A percentile compares a stretch with the other conserved stretches of the same genome.
These are phyloP conservation scores for Diaporthe humulicola DNA, from an alignment of 2,329 filamentous ascomycete genomes.

Conservation along the genomic window DNA sequence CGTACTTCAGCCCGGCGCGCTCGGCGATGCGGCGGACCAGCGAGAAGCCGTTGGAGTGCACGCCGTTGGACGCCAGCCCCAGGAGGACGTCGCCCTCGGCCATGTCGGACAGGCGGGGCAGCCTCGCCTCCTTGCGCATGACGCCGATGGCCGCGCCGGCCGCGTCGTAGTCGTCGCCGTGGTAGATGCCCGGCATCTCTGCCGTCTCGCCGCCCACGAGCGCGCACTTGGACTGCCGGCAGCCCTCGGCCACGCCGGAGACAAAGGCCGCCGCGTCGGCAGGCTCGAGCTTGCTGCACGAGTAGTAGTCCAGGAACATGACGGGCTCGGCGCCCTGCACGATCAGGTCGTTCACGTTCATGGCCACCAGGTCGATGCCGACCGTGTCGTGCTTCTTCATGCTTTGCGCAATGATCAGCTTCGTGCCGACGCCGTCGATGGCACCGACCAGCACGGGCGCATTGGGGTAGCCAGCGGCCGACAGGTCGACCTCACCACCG, in stretches of 20 bases:
- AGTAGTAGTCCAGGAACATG: conserved; percentile 98
- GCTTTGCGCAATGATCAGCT: conserved; percentile 94
- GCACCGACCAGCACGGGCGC: conserved; percentile 90
- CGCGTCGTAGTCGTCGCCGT: conserved; percentile 90
- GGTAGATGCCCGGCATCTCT: conserved; percentile 97
- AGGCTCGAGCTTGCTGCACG: conserved; percentile 88
- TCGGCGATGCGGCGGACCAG: conserved; percentile 93
- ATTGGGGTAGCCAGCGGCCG: conserved; percentile 78
- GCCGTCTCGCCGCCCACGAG: conserved; percentile 98
- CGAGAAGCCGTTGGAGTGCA: conserved; percentile 98
- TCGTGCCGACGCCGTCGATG: conserved; percentile 96
- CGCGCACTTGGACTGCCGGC: conserved; percentile 85
- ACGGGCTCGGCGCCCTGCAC: conserved; percentile 95
- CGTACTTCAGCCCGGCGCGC: conserved; percentile 77
- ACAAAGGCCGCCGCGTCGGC: conserved; percentile 87
- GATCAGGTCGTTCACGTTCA: conserved; percentile 98
- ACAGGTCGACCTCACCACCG: conserved; percentile 86
- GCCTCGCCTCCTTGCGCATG: conserved; percentile 75
- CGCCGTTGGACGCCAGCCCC: conserved; percentile 85
- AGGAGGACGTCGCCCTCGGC: conserved; percentile 85
- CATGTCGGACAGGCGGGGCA: conserved; percentile 85
- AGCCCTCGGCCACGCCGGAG: conserved; percentile 89
- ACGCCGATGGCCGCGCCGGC: conserved; percentile 92
- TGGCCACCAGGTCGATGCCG: conserved; percentile 95
- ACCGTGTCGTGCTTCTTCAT: conserved; percentile 94